Evolutionary conservation across 768 basidiomycete species (phyloP), one percentile per base, ranked within the genome.

Genomic region (Calocybe cyanea): DNA sequence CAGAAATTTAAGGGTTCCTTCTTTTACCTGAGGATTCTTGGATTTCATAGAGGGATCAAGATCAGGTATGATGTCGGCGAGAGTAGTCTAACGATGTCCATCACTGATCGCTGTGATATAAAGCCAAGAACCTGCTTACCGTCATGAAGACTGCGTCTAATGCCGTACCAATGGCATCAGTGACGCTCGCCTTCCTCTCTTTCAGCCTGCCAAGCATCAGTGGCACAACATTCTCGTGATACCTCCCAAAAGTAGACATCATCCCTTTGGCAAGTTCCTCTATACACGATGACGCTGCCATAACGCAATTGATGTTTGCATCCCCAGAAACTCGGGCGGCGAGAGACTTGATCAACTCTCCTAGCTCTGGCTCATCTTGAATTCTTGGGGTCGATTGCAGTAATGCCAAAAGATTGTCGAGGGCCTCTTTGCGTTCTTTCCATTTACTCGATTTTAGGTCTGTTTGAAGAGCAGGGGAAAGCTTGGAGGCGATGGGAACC

Each of bases 21-120:
- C 92, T 58, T 96, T 95, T 23, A 96, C 89, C 65, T 96, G 93
- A 1, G 96, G 96, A 58, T 97, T 99, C 70, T 98, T 99, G 45
- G 84, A 84, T 53, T 81, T 81, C 14, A 95, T 68, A 0, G 85
- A 78, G 2, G 81, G 74, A 32, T 88, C 72, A 34, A 95, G 69
- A 62, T 97, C 92, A 11, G 91, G 84, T 42, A 91, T 72, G 34
- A 93, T 80, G 49, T 96, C 93, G 20, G 81, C 63, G 5, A 99
- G 67, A 1, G 81, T 77, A 0, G 83, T 83, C 94, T 98, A 58
- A 11, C 33, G n/a, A 18, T 35, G n/a, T 41, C 28, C 35, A 25
- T 45, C 33, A 42, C 42, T 35, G 46, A 50, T 25, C 30, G 42
- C 45, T 33, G 31, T 20, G 44, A 20, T 33, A 32, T 33, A 11